Percentiles rank a stretch among this genome's conserved stretches.
Conservation (phyloP, 768 basidiomycete genomes). For the Leccinum imitatum region DNA sequence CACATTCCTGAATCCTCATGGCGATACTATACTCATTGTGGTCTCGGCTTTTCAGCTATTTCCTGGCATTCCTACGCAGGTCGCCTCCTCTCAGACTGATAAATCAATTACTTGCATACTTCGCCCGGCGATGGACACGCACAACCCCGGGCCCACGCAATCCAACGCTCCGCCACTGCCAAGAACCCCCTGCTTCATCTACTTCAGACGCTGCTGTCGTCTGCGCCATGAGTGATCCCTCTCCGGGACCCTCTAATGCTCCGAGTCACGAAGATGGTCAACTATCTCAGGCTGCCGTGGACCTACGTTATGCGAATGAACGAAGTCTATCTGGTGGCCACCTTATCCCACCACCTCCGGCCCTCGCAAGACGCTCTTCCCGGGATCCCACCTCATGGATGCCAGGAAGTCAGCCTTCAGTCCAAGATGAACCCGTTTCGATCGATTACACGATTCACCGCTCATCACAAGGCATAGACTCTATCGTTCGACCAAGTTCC, state of each 20-base stretch:
- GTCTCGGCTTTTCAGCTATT: background rate
- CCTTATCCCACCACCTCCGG: background rate
- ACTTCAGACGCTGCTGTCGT: background rate
- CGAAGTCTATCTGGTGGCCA: background rate
- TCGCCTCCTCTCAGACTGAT: background rate
- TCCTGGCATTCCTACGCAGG: background rate
- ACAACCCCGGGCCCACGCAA: background rate
- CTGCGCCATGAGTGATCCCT: slow-evolving; percentile 20
- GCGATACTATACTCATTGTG: too few relatives aligned
- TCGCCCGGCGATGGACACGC: background rate
- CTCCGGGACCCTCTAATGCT: background rate
- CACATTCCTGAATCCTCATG: too few relatives aligned
- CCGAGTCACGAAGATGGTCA: background rate
- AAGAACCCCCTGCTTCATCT: background rate
- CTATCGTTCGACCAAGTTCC: background rate
- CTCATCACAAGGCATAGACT: background rate
- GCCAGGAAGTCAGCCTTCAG: background rate
- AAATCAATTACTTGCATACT: slow-evolving; percentile 3
- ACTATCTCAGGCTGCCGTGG: slow-evolving; percentile 10
- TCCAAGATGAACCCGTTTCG: background rate
- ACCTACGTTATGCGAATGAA: background rate
- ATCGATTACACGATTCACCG: background rate
- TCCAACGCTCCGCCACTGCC: background rate
- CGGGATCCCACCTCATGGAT: background rate
- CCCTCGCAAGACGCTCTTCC: background rate